Evolutionary conservation across 495 filamentous ascomycete species (phyloP).

Genomic region (Antarctomyces pellizariae): DNA sequence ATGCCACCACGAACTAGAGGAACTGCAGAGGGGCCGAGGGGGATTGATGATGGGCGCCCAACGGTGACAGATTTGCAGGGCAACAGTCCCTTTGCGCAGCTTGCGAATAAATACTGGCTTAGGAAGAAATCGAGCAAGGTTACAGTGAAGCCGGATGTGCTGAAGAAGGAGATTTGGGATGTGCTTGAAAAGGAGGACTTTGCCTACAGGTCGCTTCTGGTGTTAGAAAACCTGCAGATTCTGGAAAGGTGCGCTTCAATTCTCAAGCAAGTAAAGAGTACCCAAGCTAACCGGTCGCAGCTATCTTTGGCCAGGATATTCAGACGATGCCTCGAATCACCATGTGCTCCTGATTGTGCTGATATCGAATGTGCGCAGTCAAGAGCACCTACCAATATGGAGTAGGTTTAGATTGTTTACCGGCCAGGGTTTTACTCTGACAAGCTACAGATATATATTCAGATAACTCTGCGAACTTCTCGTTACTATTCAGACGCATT

Average conservation of each 20-base stretch:
- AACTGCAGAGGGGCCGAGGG: conserved; percentile 4
- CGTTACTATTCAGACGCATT: conserved; percentile 69
- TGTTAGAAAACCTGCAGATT: conserved; percentile 75
- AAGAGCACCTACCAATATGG: conserved; percentile 78
- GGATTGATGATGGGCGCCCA: conserved; percentile 23
- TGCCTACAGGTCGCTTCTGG: conserved; percentile 48
- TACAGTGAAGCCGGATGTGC: conserved; percentile 63
- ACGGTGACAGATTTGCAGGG: conserved; percentile 47
- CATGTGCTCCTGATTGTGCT: conserved; percentile 70
- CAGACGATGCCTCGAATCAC: conserved; percentile 69
- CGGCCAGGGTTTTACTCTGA: conserved; percentile 1
- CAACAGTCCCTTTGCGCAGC: conserved; percentile 56
- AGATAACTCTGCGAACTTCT: conserved; percentile 62
- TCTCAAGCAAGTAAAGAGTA: background rate
- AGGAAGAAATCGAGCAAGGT: conserved; percentile 31
- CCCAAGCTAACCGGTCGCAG: conserved; percentile 20
- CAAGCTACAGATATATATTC: conserved; percentile 39
- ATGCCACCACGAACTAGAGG: conserved; percentile 11
- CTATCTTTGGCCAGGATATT: conserved; percentile 86
- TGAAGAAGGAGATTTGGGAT: conserved; percentile 85
- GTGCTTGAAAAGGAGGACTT: conserved; percentile 61
- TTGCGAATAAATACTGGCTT: conserved; percentile 73
- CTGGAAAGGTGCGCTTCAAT: conserved; percentile 44
- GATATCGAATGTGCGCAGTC: conserved; percentile 67
- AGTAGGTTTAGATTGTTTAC: conserved; percentile 19